Base-by-base conservation (phyloP, 2,329 filamentous ascomycete genomes). In the Fusarium sp. region DNA sequence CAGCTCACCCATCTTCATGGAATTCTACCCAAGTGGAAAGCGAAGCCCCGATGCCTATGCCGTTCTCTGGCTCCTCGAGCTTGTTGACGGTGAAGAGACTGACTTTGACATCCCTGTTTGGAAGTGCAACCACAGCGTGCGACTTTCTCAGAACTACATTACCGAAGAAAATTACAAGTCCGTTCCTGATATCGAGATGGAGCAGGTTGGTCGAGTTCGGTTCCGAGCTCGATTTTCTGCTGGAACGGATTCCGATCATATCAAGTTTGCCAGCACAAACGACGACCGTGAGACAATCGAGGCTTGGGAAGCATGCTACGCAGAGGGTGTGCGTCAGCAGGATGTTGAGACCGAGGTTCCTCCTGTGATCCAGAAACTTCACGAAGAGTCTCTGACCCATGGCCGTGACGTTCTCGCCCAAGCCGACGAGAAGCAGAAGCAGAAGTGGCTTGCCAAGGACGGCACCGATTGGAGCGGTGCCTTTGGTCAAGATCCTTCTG, bases 281-380 rank as follows among this genome's bases (percentile, higher is more conserved):
- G 91, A 97, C 80, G 92, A 93, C 3, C 92, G 96, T 38, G 96
- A 98, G 85, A 98, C 95, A 0, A 97, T 94, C 73, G 96, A 98
- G 84, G 93, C 93, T 0, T 98, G 95, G 94, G 95, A 98, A 82
- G 94, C 95, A 1, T 98, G 96, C 81, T 90, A 93, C 45, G 91
- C 94, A 0, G 95, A 98, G 81, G 96, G 96, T 18, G 94, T 98
- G 0, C 90, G 96, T 5, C 83, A 87, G 20, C 89, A 91, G 63
- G 88, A 90, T 35, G 94, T 98, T 2, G 85, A 88, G 15, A 88
- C 91, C 30, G 92, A 97, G 78, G 86, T 98, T 1, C 94, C 95
- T 1, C 89, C 91, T 2, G 84, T 89, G 17, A 88, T 96, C 1
- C 90, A 93, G 81, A 88, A 92, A 77, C 85, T 98, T 17, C 96